Percentiles rank a stretch among this genome's conserved stretches.
Conservation (phyloP, 2,329 filamentous ascomycete species). For the Trichoderma atrobrunneum region DNA sequence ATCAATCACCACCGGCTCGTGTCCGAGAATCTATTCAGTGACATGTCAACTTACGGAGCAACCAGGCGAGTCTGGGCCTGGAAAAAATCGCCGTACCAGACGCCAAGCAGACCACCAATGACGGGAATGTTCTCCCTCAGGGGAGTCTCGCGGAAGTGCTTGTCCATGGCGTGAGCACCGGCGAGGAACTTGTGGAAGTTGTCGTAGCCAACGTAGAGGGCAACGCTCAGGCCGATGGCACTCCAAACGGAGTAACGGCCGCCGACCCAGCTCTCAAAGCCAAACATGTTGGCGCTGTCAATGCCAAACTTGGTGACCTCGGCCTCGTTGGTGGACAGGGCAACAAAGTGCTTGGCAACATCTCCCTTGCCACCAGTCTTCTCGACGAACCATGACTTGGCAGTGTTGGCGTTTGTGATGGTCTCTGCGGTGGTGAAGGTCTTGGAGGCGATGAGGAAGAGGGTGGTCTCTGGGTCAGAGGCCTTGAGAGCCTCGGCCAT, state of each 20-base stretch:
- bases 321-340: constrained; percentile 89
- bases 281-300: constrained; percentile 99
- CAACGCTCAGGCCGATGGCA: constrained; percentile 92
- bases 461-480: constrained; percentile 95
- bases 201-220: constrained; percentile 92
- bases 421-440: constrained; percentile 99
- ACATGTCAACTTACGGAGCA: constrained; percentile 66
- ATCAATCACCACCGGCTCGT: neutral
- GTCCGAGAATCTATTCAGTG: neutral
- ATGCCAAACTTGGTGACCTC: constrained; percentile 99
- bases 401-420: constrained; percentile 92
- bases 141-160: constrained; percentile 90
- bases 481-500: constrained; percentile 86
- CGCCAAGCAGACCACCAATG: constrained; percentile 86
- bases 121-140: constrained; percentile 93
- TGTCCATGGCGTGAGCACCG: constrained; percentile 96
- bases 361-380: constrained; percentile 72
- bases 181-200: constrained; percentile 97
- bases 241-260: constrained; percentile 99
- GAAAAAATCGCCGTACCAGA: constrained; percentile 99
- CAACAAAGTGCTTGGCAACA: constrained; percentile 98
- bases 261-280: constrained; percentile 97
- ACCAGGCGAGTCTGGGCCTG: constrained; percentile 97
- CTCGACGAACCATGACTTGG: constrained; percentile 95
- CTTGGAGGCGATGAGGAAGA: constrained; percentile 98